A percentile compares a stretch with the other conserved stretches of the same genome.
Evolutionary conservation across 305 asterid species (phyloP).

Genomic region (Solanum hybrid): DNA sequence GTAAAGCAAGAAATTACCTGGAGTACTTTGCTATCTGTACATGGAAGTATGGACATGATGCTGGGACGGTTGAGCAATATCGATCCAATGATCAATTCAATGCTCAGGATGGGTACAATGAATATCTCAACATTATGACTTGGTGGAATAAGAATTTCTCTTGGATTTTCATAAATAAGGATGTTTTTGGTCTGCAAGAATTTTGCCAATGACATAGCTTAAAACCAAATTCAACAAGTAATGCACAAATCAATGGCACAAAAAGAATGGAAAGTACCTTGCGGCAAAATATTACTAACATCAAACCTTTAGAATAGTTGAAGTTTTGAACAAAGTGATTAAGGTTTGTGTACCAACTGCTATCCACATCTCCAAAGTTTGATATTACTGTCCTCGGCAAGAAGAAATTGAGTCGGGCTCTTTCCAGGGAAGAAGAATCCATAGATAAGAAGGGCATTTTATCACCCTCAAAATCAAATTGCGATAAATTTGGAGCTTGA

Average conservation of each 20-base stretch:
- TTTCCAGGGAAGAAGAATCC: background rate
- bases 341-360: background rate
- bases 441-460: background rate
- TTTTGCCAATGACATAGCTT: background rate
- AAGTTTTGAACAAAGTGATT: background rate
- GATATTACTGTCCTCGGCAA: background rate
- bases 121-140: background rate
- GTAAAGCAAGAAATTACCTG: background rate
- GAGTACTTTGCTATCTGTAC: background rate
- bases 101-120: background rate
- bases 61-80: background rate
- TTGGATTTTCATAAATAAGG: background rate
- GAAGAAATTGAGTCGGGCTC: background rate
- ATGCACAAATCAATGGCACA: background rate
- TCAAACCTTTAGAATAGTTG: background rate
- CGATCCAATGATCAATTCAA: background rate
- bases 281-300: background rate
- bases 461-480: fast-evolving
- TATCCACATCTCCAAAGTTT: background rate
- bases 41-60: background rate
- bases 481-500: background rate
- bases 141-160: background rate
- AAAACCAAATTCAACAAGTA: background rate
- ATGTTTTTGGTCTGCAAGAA: background rate
- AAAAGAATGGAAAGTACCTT: background rate